Evolutionary conservation across 805 yeast genomes (phyloP).

Genomic region (Yueomyces sp.): DNA sequence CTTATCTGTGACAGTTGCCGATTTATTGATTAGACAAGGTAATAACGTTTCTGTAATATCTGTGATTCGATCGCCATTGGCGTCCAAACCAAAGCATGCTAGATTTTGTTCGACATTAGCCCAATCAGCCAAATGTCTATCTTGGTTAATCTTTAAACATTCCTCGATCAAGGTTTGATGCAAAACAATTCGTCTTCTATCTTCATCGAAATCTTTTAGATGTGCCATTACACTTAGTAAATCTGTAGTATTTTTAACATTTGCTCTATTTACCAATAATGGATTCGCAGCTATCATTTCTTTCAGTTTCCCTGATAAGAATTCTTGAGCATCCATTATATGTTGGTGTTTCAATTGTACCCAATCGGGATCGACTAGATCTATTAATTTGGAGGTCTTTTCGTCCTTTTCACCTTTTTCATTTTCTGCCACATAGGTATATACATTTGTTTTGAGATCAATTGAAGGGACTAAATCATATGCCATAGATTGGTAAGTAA

Average conservation of each 20-base stretch:
- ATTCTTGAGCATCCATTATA: conserved; percentile 59
- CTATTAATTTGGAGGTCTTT: conserved; percentile 38
- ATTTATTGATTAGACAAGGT: conserved; percentile 34
- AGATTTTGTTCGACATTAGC: conserved; percentile 81
- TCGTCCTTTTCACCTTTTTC: conserved; percentile 34
- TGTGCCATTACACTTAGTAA: conserved; percentile 64
- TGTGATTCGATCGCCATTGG: conserved; percentile 51
- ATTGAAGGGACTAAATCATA: conserved; percentile 49
- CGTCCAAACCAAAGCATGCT: conserved; percentile 55
- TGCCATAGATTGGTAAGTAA: conserved; percentile 84
- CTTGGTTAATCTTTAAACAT: conserved; percentile 47
- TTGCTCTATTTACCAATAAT: conserved; percentile 52
- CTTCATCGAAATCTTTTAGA: conserved; percentile 53
- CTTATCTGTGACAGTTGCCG: conserved; percentile 49
- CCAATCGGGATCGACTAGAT: conserved; percentile 57
- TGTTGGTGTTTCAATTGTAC: conserved; percentile 55
- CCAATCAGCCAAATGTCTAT: conserved; percentile 47
- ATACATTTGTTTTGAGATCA: conserved; percentile 31
- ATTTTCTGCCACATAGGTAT: conserved; percentile 41
- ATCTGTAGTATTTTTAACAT: conserved; percentile 55
- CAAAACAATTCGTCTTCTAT: conserved; percentile 43
- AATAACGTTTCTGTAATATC: conserved; percentile 51
- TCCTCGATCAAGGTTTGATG: conserved; percentile 53
- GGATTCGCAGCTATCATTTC: conserved; percentile 64
- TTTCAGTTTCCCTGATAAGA: conserved; percentile 42